Evolutionary conservation across 31 red algal genomes (phyloP).

Genomic region (Asparagopsis taxiformis): DNA sequence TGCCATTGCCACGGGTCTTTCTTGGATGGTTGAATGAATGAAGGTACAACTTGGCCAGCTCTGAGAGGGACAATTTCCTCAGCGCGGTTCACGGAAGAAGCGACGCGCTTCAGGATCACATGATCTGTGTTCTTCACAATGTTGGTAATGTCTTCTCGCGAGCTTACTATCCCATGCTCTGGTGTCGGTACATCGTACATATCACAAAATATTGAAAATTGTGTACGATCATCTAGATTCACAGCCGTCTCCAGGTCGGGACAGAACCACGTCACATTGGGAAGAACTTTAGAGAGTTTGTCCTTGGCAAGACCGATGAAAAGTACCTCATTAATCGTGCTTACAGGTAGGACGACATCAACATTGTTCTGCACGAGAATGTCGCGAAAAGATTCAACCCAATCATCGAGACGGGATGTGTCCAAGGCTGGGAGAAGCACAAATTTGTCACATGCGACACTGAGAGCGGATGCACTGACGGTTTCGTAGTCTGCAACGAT

Average conservation of each 20-base stretch:
- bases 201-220: slow-evolving; percentile 43
- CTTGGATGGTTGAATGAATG: slow-evolving; percentile 28
- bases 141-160: slow-evolving; percentile 1
- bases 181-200: slow-evolving; percentile 44
- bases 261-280: slow-evolving; percentile 67
- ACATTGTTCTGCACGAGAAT: slow-evolving; percentile 61
- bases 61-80: slow-evolving; percentile 70
- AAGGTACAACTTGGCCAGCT: slow-evolving; percentile 22
- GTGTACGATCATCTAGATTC: slow-evolving; percentile 59
- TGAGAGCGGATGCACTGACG: slow-evolving; percentile 67
- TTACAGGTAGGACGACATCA: slow-evolving; percentile 74
- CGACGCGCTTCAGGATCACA: slow-evolving; percentile 72
- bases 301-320: slow-evolving; percentile 58
- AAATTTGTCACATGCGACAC: slow-evolving; percentile 70
- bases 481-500: slow-evolving; percentile 77
- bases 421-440: slow-evolving; percentile 49
- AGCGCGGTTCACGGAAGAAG: slow-evolving; percentile 66
- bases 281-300: slow-evolving; percentile 12
- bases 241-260: slow-evolving; percentile 63
- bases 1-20: slow-evolving; percentile 83
- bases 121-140: slow-evolving; percentile 28
- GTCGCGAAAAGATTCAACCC: slow-evolving; percentile 54
- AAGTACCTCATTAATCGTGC: slow-evolving; percentile 86
- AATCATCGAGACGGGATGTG: slow-evolving; percentile 12
- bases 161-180: slow-evolving; percentile 33